phyloP scores from a whole-genome alignment of 1,139 yeast genomes.

The Lodderomyces metapsilosis region DNA sequence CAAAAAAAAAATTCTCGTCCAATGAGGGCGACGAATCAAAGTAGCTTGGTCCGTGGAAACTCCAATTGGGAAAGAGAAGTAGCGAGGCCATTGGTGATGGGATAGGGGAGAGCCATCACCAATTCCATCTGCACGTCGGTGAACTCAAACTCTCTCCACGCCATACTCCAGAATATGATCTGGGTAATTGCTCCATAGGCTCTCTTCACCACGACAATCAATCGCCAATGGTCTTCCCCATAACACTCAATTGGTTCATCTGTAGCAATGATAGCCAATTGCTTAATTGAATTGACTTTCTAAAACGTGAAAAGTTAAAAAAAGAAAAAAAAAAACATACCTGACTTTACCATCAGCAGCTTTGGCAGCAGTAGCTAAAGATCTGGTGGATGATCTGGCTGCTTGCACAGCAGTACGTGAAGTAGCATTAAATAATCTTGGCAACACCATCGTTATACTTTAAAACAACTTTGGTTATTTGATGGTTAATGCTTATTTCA shows the following conservation, averaged over 20 bases:
- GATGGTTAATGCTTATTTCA: conserved; percentile 14
- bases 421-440: conserved; percentile 89
- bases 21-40: not conserved
- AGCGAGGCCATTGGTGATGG: not conserved
- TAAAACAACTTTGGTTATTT: conserved; percentile 17
- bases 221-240: no score
- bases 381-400: conserved; percentile 74
- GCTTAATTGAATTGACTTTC: not conserved
- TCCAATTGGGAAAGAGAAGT: no score
- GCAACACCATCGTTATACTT: conserved; percentile 57
- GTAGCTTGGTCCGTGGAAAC: not conserved
- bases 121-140: no score
- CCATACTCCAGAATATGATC: no score
- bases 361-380: conserved; percentile 60
- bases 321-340: conserved; percentile 48
- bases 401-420: conserved; percentile 90
- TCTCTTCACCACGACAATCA: no score
- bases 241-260: not conserved
- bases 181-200: no score
- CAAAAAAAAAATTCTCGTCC: not conserved
- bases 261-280: no score
- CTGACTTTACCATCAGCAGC: conserved; percentile 85
- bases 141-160: no score
- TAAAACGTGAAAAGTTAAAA: not conserved
- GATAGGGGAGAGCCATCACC: not conserved